Conservation (phyloP, 2,329 filamentous ascomycete genomes). For the Aspergillus brunneoviolaceus region DNA sequence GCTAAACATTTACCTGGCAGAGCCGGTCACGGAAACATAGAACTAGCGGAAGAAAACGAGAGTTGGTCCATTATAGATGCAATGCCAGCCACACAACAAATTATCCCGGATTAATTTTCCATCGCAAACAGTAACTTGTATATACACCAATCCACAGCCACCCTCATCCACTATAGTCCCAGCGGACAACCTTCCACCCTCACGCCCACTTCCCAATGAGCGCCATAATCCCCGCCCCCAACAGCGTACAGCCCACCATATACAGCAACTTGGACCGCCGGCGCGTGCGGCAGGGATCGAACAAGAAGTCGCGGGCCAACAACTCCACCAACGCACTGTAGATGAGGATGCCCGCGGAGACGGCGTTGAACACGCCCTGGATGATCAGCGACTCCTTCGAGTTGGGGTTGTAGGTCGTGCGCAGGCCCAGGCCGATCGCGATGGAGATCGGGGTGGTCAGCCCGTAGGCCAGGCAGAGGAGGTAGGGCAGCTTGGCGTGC, state of each 20-base stretch:
- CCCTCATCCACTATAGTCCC: neutral
- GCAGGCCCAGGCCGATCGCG: conserved; percentile 1
- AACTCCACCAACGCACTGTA: conserved; percentile 3
- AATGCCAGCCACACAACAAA: too few species aligned
- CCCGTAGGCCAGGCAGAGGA: conserved; percentile 1
- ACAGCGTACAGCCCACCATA: conserved; percentile 41
- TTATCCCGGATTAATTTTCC: too few species aligned
- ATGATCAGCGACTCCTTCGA: conserved; percentile 3
- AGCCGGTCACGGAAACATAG: too few species aligned
- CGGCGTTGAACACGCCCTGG: conserved; percentile 2
- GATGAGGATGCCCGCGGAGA: conserved; percentile 1
- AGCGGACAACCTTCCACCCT: neutral
- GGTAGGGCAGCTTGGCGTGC: neutral
- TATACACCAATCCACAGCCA: neutral
- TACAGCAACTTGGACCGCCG: conserved; percentile 35
- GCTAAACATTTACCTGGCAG: neutral
- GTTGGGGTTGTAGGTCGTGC: neutral
- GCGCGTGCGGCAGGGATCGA: conserved; percentile 2
- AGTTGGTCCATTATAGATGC: too few species aligned
- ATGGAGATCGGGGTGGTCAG: conserved; percentile 5
- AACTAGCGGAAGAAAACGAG: too few species aligned
- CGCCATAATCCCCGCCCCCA: conserved; percentile 51
- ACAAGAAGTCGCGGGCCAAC: conserved; percentile 4
- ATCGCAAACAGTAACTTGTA: too few species aligned
- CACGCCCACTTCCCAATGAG: conserved; percentile 53